Evolutionary conservation across 2,329 filamentous ascomycete genomes (phyloP).

Genomic region (Neonectria hederae): DNA sequence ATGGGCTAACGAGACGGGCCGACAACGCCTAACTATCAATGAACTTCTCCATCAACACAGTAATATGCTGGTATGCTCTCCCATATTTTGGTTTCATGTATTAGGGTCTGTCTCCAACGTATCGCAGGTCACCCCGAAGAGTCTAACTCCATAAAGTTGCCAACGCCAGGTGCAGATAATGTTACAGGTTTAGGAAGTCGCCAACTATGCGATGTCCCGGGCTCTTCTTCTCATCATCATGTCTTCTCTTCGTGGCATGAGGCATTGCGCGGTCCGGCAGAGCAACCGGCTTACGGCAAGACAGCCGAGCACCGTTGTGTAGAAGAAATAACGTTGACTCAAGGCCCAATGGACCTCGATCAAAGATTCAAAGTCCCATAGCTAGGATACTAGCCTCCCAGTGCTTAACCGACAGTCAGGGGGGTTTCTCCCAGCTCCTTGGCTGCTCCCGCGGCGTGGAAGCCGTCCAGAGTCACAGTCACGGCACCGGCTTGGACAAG

Average conservation of each 20-base stretch:
- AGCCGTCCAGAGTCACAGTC: constrained; percentile 82
- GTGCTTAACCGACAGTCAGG: constrained; percentile 34
- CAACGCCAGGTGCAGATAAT: constrained; percentile 40
- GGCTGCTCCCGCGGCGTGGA: constrained; percentile 67
- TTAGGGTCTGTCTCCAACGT: constrained; percentile 29
- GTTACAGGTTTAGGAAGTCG: constrained; percentile 27
- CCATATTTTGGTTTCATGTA: constrained; percentile 17
- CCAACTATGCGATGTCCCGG: not conserved
- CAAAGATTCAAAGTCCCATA: not conserved
- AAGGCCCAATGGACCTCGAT: not conserved
- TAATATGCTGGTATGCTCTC: constrained; percentile 24
- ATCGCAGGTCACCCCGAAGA: constrained; percentile 25
- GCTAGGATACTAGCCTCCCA: not conserved
- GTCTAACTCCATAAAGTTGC: constrained; percentile 35
- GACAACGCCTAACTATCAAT: constrained; percentile 29
- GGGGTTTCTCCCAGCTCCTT: constrained; percentile 47
- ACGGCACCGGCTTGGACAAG: constrained; percentile 96
- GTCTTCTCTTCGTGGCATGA: not conserved
- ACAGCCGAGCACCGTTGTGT: not conserved
- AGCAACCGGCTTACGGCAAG: not conserved
- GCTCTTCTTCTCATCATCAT: not conserved
- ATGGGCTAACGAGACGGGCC: constrained; percentile 29
- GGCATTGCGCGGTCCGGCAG: not conserved
- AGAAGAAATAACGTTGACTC: not conserved
- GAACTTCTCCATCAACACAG: constrained; percentile 24